Evolutionary conservation across 306 rosid genomes (phyloP).

Genomic region (Trifolium pratense): DNA sequence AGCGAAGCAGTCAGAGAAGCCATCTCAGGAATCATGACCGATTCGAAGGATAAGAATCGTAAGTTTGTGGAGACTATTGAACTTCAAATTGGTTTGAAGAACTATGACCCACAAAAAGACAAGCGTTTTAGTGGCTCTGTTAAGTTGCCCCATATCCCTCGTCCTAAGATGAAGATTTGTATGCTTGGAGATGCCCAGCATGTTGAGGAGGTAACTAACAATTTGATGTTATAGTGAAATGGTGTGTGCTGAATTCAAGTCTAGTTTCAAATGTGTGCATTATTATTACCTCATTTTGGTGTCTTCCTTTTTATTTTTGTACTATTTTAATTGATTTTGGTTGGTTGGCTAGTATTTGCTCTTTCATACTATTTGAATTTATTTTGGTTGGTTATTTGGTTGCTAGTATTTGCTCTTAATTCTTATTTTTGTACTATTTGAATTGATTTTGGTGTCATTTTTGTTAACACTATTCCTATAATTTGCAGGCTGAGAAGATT

Average conservation of each 20-base stretch:
- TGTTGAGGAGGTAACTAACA: conserved; percentile 88
- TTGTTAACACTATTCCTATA: neutral
- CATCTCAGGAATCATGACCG: conserved; percentile 55
- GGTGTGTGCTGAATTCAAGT: no score
- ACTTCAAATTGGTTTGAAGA: conserved; percentile 39
- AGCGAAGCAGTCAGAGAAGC: conserved; percentile 78
- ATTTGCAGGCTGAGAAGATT: conserved; percentile 71
- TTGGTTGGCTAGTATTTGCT: no score
- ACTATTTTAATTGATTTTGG: no score
- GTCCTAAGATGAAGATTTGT: conserved; percentile 74
- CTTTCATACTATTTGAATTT: no score
- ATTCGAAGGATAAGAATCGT: conserved; percentile 43
- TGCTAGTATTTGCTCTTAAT: no score
- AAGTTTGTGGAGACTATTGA: conserved; percentile 43
- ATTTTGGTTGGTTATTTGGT: no score
- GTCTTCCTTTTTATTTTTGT: no score
- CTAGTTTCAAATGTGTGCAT: no score
- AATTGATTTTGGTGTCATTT: no score
- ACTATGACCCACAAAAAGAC: conserved; percentile 43
- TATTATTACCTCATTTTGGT: no score
- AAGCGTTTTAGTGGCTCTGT: conserved; percentile 82
- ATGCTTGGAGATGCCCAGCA: conserved; percentile 49
- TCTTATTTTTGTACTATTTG: no score
- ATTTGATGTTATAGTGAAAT: no score
- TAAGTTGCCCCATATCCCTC: conserved; percentile 83